These are phyloP conservation scores for Cokeromyces recurvatus DNA, from an alignment of 371 early-diverging fungal species.

Conservation along the genomic window DNA sequence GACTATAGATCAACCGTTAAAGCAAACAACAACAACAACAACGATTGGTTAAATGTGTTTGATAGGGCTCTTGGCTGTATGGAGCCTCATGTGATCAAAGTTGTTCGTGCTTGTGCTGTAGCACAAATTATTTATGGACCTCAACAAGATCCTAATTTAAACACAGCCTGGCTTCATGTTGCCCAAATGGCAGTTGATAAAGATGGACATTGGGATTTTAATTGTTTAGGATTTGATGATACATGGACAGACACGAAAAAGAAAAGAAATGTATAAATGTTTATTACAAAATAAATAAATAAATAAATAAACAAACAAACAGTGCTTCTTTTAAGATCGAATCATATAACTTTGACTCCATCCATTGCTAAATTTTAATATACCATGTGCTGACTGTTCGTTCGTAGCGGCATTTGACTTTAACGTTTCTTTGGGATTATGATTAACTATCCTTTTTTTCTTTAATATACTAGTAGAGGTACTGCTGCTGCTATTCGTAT, in stretches of 20 bases:
- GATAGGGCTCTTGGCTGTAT: conserved; percentile 36
- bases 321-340: conserved; percentile 9
- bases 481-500: no score
- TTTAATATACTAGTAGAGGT: no score
- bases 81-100: conserved; percentile 55
- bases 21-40: conserved; percentile 10
- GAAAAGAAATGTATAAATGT: no score
- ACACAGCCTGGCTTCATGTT: conserved; percentile 23
- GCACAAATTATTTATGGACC: conserved; percentile 37
- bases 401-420: not conserved
- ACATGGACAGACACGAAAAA: conserved; percentile 15
- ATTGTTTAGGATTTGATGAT: conserved; percentile 37
- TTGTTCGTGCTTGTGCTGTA: conserved; percentile 40
- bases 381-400: conserved; percentile 12
- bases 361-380: no score
- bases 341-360: conserved; percentile 26
- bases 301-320: not conserved
- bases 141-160: conserved; percentile 9
- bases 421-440: not conserved
- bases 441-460: not conserved
- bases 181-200: conserved; percentile 37
- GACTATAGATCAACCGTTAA: conserved; percentile 13
- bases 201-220: conserved; percentile 36
- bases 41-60: conserved; percentile 47
- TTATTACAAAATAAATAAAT: not conserved